Conservation (phyloP, 495 filamentous ascomycete genomes). For the Parmelia sp. region DNA sequence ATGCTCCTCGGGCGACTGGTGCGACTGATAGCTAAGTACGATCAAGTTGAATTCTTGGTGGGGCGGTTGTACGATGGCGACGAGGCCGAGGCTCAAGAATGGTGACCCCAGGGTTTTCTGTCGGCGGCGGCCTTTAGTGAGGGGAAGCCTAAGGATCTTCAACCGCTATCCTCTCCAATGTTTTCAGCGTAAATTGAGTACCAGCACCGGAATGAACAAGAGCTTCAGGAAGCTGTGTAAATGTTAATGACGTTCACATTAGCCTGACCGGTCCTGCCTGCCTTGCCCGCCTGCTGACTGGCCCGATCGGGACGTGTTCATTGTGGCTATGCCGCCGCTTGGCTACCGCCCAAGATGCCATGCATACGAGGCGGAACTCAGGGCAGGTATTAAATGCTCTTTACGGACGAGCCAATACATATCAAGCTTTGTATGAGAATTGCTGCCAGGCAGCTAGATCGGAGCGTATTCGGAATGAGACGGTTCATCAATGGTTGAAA, state of each 20-base stretch:
- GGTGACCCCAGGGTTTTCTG: background rate
- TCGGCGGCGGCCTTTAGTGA: slow-evolving; percentile 2
- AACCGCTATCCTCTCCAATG: background rate
- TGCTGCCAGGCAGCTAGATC: too few relatives aligned
- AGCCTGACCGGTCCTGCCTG: background rate
- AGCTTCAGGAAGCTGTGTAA: background rate
- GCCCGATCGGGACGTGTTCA: background rate
- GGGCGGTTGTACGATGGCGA: slow-evolving; percentile 3
- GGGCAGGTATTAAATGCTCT: background rate
- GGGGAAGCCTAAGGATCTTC: background rate
- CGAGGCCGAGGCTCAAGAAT: slow-evolving; percentile 10
- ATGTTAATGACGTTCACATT: background rate
- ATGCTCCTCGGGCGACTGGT: background rate
- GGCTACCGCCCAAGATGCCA: background rate
- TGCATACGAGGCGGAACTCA: background rate
- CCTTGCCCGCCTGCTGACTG: background rate
- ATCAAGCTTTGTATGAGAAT: background rate
- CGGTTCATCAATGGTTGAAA: background rate
- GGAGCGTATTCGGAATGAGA: background rate
- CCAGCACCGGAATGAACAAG: background rate
- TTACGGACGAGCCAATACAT: background rate
- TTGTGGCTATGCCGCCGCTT: background rate
- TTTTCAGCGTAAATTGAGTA: background rate
- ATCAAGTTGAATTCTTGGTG: background rate
- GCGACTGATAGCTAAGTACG: background rate